Percentiles rank a stretch among this genome's conserved stretches.
phyloP scores from a whole-genome alignment of 768 basidiomycete species.

The Pholiota molesta region DNA sequence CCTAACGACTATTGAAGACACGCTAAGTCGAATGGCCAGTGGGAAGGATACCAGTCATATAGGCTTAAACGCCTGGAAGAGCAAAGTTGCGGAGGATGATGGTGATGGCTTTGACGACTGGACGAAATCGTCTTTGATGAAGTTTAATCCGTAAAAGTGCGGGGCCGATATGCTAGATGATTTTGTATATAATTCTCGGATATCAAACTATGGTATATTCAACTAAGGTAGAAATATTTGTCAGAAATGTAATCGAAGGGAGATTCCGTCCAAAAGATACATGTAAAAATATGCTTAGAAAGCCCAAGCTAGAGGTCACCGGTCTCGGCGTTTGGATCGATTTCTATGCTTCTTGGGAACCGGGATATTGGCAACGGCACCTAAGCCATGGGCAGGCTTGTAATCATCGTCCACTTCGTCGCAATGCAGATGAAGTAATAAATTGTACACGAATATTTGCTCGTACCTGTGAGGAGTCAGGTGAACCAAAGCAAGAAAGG shows the following conservation, averaged over 20 bases:
- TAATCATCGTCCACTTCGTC: conserved; percentile 77
- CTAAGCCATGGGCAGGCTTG: conserved; percentile 77
- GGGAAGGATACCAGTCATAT: conserved; percentile 10
- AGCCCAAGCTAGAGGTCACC: conserved; percentile 17
- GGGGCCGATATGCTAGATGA: not conserved
- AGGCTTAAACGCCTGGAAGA: conserved; percentile 54
- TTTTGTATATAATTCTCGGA: not conserved
- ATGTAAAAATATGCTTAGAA: conserved; percentile 6
- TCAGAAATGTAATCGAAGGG: not conserved
- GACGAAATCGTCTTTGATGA: not conserved
- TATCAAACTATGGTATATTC: conserved; percentile 8
- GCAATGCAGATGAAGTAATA: conserved; percentile 80
- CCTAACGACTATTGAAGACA: conserved; percentile 52
- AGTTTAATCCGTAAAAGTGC: not conserved
- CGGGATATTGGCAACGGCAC: conserved; percentile 55
- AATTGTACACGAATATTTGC: conserved; percentile 84
- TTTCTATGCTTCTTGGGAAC: conserved; percentile 56
- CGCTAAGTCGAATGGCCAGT: conserved; percentile 20
- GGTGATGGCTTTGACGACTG: conserved; percentile 51
- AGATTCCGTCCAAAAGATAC: conserved; percentile 2
- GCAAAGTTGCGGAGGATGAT: conserved; percentile 26
- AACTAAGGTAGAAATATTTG: conserved; percentile 8
- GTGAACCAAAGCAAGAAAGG: conserved; percentile 4
- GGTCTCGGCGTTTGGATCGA: conserved; percentile 50
- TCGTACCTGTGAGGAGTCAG: conserved; percentile 62